phyloP scores from a whole-genome alignment of 2,329 filamentous ascomycete species.

The Epichloe sibirici region DNA sequence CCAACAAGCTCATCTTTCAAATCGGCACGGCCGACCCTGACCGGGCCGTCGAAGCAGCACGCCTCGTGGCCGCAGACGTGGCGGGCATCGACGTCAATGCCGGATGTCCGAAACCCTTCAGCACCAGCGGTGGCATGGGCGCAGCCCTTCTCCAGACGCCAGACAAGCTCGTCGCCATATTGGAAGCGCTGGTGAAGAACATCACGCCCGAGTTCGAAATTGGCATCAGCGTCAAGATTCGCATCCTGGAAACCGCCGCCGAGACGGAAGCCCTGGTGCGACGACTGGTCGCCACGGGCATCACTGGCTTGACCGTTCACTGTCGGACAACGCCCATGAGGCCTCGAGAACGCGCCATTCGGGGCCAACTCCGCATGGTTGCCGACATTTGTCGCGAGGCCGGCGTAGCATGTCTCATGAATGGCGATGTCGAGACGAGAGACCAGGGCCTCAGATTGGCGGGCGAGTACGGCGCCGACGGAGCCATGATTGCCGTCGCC shows the following conservation, averaged over 20 bases:
- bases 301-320: slow-evolving; percentile 84
- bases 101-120: slow-evolving; percentile 96
- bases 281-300: slow-evolving; percentile 72
- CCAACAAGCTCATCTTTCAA: slow-evolving; percentile 71
- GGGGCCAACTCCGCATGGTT: slow-evolving; percentile 77
- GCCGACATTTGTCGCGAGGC: slow-evolving; percentile 66
- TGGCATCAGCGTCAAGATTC: slow-evolving; percentile 94
- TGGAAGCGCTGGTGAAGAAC: slow-evolving; percentile 68
- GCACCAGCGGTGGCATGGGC: slow-evolving; percentile 87
- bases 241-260: slow-evolving; percentile 65
- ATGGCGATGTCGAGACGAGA: slow-evolving; percentile 73
- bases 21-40: slow-evolving; percentile 79
- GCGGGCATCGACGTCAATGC: slow-evolving; percentile 94
- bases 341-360: slow-evolving; percentile 74
- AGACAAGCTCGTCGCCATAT: slow-evolving; percentile 70
- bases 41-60: slow-evolving; percentile 71
- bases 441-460: slow-evolving; percentile 63
- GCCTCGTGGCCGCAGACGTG: slow-evolving; percentile 75
- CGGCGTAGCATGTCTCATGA: slow-evolving; percentile 89
- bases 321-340: slow-evolving; percentile 96
- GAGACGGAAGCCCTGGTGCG: slow-evolving; percentile 68
- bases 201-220: slow-evolving; percentile 71
- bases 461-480: slow-evolving; percentile 72
- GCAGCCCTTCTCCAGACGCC: slow-evolving; percentile 79
- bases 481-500: slow-evolving; percentile 91